phyloP scores from a whole-genome alignment of 331 rosid species.

The Rosa hybrid region DNA sequence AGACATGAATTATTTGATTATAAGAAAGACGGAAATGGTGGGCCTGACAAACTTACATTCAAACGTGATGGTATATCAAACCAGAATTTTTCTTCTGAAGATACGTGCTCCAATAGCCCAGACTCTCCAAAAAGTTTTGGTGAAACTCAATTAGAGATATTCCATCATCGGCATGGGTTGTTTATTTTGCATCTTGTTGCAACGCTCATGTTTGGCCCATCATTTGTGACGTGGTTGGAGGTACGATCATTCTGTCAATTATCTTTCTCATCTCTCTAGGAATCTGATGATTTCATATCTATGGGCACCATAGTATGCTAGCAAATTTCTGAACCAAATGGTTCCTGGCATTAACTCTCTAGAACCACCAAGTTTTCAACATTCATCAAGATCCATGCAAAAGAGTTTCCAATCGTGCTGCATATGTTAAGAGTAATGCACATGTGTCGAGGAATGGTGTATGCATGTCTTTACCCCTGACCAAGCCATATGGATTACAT shows the following conservation, averaged over 20 bases:
- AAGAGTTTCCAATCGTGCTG: background rate
- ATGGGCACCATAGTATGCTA: background rate
- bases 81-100: constrained; percentile 49
- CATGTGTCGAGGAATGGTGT: background rate
- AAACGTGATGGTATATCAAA: constrained; percentile 53
- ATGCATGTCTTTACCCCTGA: background rate
- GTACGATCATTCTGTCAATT: constrained; percentile 37
- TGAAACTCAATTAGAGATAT: constrained; percentile 82
- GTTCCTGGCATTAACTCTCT: background rate
- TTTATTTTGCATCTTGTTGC: constrained; percentile 79
- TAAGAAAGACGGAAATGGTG: constrained; percentile 40
- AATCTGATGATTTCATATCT: background rate
- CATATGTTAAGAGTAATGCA: background rate
- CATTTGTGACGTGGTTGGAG: constrained; percentile 92
- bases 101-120: constrained; percentile 54
- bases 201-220: constrained; percentile 84
- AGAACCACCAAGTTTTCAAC: background rate
- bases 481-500: background rate
- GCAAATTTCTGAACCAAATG: background rate
- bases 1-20: constrained; percentile 45
- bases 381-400: constrained; percentile 1
- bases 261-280: constrained; percentile 8
- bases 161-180: constrained; percentile 89
- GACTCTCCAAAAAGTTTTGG: constrained; percentile 69
- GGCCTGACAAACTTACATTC: constrained; percentile 44